These are phyloP conservation scores for Podaxis carcinomalis DNA, from an alignment of 768 basidiomycete species.

Conservation along the genomic window DNA sequence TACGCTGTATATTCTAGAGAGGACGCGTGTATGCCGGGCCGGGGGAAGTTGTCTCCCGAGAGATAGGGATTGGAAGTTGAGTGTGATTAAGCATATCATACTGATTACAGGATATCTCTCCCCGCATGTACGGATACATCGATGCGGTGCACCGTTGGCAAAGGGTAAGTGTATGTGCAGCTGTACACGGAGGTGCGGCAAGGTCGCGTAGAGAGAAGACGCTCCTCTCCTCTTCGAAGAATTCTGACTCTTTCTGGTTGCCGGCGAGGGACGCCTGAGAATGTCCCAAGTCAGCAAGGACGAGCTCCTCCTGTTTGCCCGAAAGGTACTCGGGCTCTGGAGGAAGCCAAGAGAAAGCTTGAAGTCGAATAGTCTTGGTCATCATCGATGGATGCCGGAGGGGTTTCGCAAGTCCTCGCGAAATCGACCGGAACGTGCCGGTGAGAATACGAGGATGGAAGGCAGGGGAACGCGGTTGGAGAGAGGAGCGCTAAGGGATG, in stretches of 20 bases:
- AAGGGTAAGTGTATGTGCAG: neutral
- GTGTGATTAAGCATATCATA: neutral
- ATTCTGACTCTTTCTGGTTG: neutral
- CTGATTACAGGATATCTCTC: neutral
- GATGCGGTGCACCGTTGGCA: neutral
- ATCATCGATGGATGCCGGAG: conserved; percentile 3
- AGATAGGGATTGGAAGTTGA: neutral
- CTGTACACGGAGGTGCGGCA: neutral
- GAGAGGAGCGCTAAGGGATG: neutral
- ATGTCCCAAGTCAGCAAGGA: neutral
- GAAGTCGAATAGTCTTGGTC: neutral
- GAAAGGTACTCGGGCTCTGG: neutral
- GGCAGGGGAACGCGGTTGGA: neutral
- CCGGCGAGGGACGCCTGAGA: neutral
- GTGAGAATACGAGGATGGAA: neutral
- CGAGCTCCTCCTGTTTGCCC: neutral
- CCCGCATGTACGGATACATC: neutral
- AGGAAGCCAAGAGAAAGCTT: neutral
- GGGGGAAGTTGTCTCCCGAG: neutral
- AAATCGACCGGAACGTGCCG: conserved; percentile 2
- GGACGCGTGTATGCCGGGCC: neutral
- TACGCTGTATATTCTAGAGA: neutral
- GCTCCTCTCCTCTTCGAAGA: neutral
- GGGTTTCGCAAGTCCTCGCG: neutral
- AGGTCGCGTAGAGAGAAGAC: neutral